phyloP scores from a whole-genome alignment of 192 early-diverging fungal species.

The Coemansia javaensis region DNA sequence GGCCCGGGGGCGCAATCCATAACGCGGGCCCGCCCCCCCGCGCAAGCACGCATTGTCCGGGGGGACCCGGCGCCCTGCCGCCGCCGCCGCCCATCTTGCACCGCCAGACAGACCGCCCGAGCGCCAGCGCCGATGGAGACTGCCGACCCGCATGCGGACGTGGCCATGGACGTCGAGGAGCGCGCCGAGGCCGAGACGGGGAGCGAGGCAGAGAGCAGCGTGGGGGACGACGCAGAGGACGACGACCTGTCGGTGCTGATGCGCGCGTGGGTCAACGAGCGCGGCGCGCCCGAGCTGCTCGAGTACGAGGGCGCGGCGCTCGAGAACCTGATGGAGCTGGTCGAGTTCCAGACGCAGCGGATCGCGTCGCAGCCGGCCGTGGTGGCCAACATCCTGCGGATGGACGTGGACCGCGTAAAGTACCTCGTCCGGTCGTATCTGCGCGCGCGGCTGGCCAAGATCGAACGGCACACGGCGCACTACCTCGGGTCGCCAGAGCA shows the following conservation, averaged over 20 bases:
- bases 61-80: too few relatives aligned
- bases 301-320: constrained; percentile 35
- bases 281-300: constrained; percentile 29
- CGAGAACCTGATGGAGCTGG: constrained; percentile 49
- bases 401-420: constrained; percentile 43
- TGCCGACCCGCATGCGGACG: too few relatives aligned
- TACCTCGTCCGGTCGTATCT: constrained; percentile 48
- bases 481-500: constrained; percentile 20
- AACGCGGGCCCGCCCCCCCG: too few relatives aligned
- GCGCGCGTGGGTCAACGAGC: constrained; percentile 37
- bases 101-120: too few relatives aligned
- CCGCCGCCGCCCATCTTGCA: too few relatives aligned
- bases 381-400: constrained; percentile 29
- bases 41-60: too few relatives aligned
- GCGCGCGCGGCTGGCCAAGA: constrained; percentile 30
- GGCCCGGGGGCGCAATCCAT: too few relatives aligned
- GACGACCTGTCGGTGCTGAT: constrained; percentile 30
- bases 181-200: too few relatives aligned
- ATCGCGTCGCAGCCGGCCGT: constrained; percentile 13
- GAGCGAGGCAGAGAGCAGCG: too few relatives aligned
- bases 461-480: constrained; percentile 24
- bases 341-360: constrained; percentile 33
- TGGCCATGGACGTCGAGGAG: too few relatives aligned
- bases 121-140: too few relatives aligned
- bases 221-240: constrained; percentile 10